phyloP scores from a whole-genome alignment of 2,329 filamentous ascomycete genomes.

The Fusarium citri region DNA sequence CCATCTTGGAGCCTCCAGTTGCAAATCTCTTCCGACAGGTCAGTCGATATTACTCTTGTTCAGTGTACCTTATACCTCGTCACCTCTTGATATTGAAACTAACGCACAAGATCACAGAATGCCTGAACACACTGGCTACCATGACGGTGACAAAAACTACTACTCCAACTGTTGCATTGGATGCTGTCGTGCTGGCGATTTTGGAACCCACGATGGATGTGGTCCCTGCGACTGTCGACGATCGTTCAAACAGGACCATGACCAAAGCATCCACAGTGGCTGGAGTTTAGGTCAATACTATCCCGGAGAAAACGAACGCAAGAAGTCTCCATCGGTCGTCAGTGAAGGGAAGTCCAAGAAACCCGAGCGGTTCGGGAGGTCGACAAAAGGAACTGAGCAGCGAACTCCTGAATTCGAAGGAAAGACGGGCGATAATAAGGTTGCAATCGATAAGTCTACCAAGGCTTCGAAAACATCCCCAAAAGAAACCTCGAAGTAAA shows the following conservation, averaged over 20 bases:
- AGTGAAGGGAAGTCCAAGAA: slow-evolving; percentile 1
- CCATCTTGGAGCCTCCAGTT: background rate
- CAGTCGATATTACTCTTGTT: background rate
- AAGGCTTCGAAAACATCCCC: background rate
- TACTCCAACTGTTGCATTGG: slow-evolving; percentile 45
- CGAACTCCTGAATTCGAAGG: background rate
- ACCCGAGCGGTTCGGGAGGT: background rate
- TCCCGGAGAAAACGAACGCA: background rate
- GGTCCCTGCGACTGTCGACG: slow-evolving; percentile 28
- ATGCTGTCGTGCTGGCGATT: slow-evolving; percentile 50
- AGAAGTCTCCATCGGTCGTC: background rate
- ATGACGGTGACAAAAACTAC: background rate
- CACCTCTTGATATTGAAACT: background rate
- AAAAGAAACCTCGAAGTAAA: background rate
- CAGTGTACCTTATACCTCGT: background rate
- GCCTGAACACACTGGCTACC: background rate
- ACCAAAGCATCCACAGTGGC: slow-evolving; percentile 1
- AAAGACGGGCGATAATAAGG: slow-evolving; percentile 4
- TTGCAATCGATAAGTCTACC: background rate
- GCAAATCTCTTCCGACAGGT: background rate
- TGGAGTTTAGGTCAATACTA: slow-evolving; percentile 42
- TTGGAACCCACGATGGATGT: slow-evolving; percentile 50
- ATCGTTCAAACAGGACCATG: slow-evolving; percentile 17
- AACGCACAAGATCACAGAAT: background rate
- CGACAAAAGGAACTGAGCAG: background rate